Conservation (phyloP, 345 rosid species). For the Diplotaxis tenuifolia region DNA sequence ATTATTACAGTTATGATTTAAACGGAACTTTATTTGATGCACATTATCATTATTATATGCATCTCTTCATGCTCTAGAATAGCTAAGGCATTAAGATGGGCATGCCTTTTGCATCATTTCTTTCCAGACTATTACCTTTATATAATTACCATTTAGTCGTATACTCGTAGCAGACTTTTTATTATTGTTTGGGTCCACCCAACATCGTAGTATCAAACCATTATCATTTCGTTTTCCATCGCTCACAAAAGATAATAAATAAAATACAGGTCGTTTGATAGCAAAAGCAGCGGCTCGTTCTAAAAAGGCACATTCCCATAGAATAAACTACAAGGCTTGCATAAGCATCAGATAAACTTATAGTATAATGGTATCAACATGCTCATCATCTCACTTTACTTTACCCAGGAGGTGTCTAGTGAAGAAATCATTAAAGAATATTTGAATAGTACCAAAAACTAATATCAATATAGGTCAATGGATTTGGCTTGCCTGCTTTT, state of each 20-base stretch:
- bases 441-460: not conserved
- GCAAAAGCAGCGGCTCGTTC: slow-evolving; percentile 20
- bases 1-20: not conserved
- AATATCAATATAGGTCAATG: not conserved
- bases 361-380: slow-evolving; percentile 24
- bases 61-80: too few species aligned
- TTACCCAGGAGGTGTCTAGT: slow-evolving; percentile 17
- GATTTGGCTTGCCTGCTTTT: not conserved
- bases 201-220: slow-evolving; percentile 22
- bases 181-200: too few species aligned
- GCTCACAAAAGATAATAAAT: slow-evolving; percentile 8
- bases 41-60: not conserved
- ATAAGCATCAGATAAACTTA: not conserved
- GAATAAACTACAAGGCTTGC: slow-evolving; percentile 8
- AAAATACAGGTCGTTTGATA: slow-evolving; percentile 14
- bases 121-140: slow-evolving; percentile 23
- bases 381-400: slow-evolving; percentile 16
- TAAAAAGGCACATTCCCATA: slow-evolving; percentile 14
- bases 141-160: not conserved
- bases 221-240: not conserved
- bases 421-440: slow-evolving; percentile 22
- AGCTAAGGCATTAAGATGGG: slow-evolving; percentile 29
- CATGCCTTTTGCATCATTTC: slow-evolving; percentile 32
- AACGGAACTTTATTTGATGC: not conserved
- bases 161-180: slow-evolving; percentile 22